These are phyloP conservation scores for Limnomonas spitsbergensis DNA, from an alignment of 139 green algal species.

Conservation along the genomic window DNA sequence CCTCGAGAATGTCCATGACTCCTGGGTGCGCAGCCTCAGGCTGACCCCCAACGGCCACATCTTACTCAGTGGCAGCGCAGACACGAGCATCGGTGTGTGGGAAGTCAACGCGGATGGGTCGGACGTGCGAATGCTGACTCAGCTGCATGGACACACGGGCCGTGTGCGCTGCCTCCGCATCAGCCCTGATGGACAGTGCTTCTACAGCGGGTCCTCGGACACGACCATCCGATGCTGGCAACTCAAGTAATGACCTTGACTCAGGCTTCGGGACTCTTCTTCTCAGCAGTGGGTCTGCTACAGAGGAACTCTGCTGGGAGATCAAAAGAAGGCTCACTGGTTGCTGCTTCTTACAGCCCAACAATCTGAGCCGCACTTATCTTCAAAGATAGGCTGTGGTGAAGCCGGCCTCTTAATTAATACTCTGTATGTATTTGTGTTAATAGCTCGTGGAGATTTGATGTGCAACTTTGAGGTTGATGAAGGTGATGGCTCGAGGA, in stretches of 20 bases:
- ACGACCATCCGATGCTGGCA: conserved; percentile 7
- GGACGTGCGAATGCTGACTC: background rate
- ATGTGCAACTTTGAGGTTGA: no score
- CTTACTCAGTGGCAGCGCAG: background rate
- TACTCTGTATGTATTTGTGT: no score
- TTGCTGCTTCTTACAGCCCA: no score
- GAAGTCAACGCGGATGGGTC: background rate
- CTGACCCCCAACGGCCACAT: background rate
- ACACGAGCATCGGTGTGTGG: conserved; percentile 12
- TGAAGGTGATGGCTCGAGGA: no score
- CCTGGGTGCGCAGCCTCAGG: conserved; percentile 8
- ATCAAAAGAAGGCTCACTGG: no score
- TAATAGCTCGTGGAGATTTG: no score
- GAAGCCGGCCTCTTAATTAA: no score
- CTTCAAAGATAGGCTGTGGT: no score
- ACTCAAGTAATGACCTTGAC: background rate
- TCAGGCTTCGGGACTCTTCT: no score
- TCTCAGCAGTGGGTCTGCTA: no score
- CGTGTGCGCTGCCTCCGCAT: conserved; percentile 13
- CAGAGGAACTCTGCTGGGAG: no score
- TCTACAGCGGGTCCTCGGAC: conserved; percentile 1
- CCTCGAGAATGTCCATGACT: background rate
- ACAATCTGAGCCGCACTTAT: no score
- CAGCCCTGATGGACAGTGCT: background rate
- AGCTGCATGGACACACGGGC: conserved; percentile 6